phyloP scores from a whole-genome alignment of 495 filamentous ascomycete species.

The Aspergillus ostianus region DNA sequence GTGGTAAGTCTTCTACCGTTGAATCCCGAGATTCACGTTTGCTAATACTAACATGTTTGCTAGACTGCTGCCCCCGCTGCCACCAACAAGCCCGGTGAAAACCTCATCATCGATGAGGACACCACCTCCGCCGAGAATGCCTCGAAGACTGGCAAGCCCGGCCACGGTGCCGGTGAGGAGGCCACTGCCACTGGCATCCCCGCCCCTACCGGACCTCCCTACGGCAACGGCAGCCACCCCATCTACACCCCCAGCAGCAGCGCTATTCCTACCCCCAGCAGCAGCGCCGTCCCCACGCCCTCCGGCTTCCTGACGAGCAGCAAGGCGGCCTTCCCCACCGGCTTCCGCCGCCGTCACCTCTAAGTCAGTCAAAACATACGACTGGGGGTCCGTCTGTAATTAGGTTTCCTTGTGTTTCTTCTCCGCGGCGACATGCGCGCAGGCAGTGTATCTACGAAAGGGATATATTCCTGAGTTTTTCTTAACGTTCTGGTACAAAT shows the following conservation, averaged over 20 bases:
- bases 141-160: slow-evolving; percentile 12
- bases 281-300: slow-evolving; percentile 31
- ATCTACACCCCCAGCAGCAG: slow-evolving; percentile 16
- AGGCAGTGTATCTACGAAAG: slow-evolving; percentile 34
- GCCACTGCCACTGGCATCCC: slow-evolving; percentile 3
- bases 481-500: slow-evolving; percentile 26
- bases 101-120: slow-evolving; percentile 13
- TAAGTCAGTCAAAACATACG: not conserved
- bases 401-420: slow-evolving; percentile 17
- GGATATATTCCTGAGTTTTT: slow-evolving; percentile 7
- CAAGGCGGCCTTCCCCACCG: slow-evolving; percentile 20
- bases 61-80: slow-evolving; percentile 19
- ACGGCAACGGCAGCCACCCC: slow-evolving; percentile 38
- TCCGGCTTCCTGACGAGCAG: slow-evolving; percentile 28
- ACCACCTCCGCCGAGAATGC: slow-evolving; percentile 17
- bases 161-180: slow-evolving; percentile 23
- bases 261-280: slow-evolving; percentile 29
- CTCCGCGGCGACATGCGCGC: slow-evolving; percentile 16
- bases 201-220: slow-evolving; percentile 27
- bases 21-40: too few species aligned
- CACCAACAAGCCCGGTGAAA: slow-evolving; percentile 15
- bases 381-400: slow-evolving; percentile 10
- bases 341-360: slow-evolving; percentile 31
- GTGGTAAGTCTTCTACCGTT: slow-evolving; percentile 32
- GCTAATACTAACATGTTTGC: not conserved